Evolutionary conservation across 1,284 basidiomycete genomes (phyloP), one percentile per base, ranked within the genome.

Genomic region (Polyporus tsugae): DNA sequence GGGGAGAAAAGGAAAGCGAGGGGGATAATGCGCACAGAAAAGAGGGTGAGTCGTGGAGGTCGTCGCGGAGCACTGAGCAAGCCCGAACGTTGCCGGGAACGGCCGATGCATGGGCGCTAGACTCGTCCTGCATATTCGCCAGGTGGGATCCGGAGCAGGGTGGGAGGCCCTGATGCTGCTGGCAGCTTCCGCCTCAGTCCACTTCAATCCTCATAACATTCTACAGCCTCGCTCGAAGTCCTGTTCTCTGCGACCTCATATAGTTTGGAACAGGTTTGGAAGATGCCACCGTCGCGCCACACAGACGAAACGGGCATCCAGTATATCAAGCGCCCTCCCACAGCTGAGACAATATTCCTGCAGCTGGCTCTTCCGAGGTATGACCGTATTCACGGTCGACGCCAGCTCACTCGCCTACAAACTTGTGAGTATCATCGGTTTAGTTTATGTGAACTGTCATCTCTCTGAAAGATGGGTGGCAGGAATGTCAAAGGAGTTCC

Each of bases 41-140:
- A 73, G 73, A 69, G 63, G 65, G 67, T 63, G 63, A 42, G 63
- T 73, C 52, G 72, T 73, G 70, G 72, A 74, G 69, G 72, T 66
- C 67, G 73, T 71, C 72, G 66, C 70, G 60, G 66, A 66, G 65
- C 63, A 49, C n/a, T n/a, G n/a, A n/a, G n/a, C n/a, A n/a, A 63
- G 64, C 69, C 70, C 69, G 65, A 72, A 33, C 39, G 65, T 67
- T 60, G 70, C 75, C 75, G 75, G 75, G 67, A 76, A 75, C 68
- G 72, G 75, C 75, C 75, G 75, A 76, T 65, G 2, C n/a, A n/a
- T 6, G 49, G 63, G 68, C 70, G 67, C 65, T 49, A 59, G 38
- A 22, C 2, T 6, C 11, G 36, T 13, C 36, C 29, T 39, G 58
- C 38, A 25, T 29, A 22, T 10, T 49, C 6, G 44, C n/a, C 44